Evolutionary conservation across 1,284 basidiomycete species (phyloP).

Genomic region (Peniophora sp.): DNA sequence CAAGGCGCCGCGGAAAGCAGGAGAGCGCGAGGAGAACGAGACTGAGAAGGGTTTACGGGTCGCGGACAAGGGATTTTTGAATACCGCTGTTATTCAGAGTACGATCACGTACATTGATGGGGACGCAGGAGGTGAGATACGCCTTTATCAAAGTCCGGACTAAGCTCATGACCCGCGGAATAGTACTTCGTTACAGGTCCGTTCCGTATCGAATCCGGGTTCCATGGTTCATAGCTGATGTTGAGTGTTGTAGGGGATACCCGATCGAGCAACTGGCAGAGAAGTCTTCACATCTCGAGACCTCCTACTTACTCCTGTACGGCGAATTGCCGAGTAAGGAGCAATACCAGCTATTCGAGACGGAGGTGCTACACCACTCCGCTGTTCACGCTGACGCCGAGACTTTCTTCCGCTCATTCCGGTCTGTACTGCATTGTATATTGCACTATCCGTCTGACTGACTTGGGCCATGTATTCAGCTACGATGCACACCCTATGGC

Average conservation of each 20-base stretch:
- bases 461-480: constrained; percentile 24
- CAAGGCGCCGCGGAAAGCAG: constrained; percentile 43
- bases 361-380: constrained; percentile 73
- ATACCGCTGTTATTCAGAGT: constrained; percentile 79
- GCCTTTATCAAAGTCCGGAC: not conserved
- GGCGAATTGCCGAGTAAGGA: constrained; percentile 66
- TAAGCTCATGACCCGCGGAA: not conserved
- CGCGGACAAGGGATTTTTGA: constrained; percentile 75
- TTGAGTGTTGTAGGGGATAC: constrained; percentile 55
- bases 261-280: constrained; percentile 85
- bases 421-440: constrained; percentile 29
- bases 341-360: constrained; percentile 58
- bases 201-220: not conserved
- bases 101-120: constrained; percentile 87
- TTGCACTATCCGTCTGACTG: not conserved
- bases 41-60: constrained; percentile 72
- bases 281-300: constrained; percentile 73
- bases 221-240: not conserved
- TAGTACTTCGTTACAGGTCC: constrained; percentile 69
- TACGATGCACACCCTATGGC: constrained; percentile 89
- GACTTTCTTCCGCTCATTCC: constrained; percentile 73
- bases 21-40: constrained; percentile 77
- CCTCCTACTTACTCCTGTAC: constrained; percentile 81
- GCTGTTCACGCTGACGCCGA: constrained; percentile 75
- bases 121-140: constrained; percentile 66